Percentiles rank a stretch among this genome's conserved stretches.
These are phyloP conservation scores for Citrus inodora DNA, from an alignment of 345 rosid species.

Conservation along the genomic window DNA sequence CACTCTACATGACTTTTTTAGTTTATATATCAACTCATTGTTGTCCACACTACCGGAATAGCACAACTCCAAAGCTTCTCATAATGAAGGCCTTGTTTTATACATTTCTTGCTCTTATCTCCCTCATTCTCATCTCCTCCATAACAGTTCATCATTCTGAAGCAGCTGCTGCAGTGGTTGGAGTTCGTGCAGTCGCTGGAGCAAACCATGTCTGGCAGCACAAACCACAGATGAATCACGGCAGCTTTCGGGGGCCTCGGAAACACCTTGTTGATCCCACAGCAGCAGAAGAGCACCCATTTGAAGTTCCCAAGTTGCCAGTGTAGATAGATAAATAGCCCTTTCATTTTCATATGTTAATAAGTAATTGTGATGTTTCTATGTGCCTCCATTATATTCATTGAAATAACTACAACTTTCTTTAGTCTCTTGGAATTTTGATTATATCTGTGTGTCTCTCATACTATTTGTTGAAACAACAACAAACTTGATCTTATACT, in stretches of 20 bases:
- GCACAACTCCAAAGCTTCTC: constrained; percentile 8
- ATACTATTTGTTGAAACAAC: no score
- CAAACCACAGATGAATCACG: constrained; percentile 29
- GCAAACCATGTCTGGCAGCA: constrained; percentile 10
- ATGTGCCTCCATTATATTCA: not conserved
- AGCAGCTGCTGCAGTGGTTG: not conserved
- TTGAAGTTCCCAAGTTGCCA: constrained; percentile 33
- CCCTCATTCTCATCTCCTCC: constrained; percentile 14
- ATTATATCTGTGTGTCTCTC: no score
- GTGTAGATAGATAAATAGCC: constrained; percentile 9
- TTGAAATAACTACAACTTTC: not conserved
- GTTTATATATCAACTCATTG: not conserved
- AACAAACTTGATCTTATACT: not conserved
- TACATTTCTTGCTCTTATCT: constrained; percentile 19
- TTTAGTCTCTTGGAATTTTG: not conserved
- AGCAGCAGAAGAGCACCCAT: constrained; percentile 13
- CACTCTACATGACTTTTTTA: not conserved
- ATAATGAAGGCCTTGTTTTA: constrained; percentile 16
- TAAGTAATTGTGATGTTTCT: not conserved
- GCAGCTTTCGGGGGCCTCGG: constrained; percentile 37
- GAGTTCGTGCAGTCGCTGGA: not conserved
- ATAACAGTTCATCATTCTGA: constrained; percentile 13
- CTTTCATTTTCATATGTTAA: not conserved
- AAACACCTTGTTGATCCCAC: constrained; percentile 38
- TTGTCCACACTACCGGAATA: not conserved